A percentile compares a stretch with the other conserved stretches of the same genome.
These are phyloP conservation scores for Earliella scabrosa DNA, from an alignment of 1,284 basidiomycete species.

Conservation along the genomic window DNA sequence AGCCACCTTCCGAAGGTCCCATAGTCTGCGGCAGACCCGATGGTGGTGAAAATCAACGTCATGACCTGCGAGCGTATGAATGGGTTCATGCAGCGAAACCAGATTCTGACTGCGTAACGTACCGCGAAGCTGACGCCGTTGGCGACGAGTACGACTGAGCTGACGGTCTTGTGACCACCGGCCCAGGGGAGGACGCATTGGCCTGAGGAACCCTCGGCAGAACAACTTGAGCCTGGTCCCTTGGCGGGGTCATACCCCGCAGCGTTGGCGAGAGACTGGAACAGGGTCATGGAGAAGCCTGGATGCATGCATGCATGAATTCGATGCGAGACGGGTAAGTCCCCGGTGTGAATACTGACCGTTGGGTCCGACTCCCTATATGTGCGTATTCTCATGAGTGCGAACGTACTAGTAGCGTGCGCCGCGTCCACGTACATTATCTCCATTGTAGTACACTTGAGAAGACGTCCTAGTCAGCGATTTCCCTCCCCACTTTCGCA, in stretches of 20 bases:
- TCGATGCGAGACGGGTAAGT: neutral
- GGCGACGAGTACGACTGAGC: constrained; percentile 74
- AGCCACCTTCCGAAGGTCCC: constrained; percentile 81
- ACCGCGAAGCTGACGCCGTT: constrained; percentile 81
- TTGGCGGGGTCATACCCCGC: constrained; percentile 71
- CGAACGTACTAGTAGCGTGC: neutral
- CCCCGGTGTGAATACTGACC: constrained; percentile 32
- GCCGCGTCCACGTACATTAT: constrained; percentile 60
- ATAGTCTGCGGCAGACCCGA: constrained; percentile 84
- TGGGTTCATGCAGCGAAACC: neutral
- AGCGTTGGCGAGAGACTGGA: constrained; percentile 69
- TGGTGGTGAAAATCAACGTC: constrained; percentile 81
- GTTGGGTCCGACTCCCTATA: constrained; percentile 63
- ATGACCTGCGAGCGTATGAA: constrained; percentile 53
- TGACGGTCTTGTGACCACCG: constrained; percentile 69
- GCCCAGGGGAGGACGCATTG: constrained; percentile 78
- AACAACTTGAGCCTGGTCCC: constrained; percentile 71
- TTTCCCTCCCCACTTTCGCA: neutral
- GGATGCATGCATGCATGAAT: neutral
- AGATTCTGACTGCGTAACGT: constrained; percentile 27
- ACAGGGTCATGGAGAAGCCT: constrained; percentile 70
- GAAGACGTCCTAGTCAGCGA: neutral
- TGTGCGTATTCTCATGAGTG: neutral
- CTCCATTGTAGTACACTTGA: constrained; percentile 75
- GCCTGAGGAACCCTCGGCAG: constrained; percentile 54